Evolutionary conservation across 2,329 filamentous ascomycete genomes (phyloP).

Genomic region (Cladophialophora bantiana): DNA sequence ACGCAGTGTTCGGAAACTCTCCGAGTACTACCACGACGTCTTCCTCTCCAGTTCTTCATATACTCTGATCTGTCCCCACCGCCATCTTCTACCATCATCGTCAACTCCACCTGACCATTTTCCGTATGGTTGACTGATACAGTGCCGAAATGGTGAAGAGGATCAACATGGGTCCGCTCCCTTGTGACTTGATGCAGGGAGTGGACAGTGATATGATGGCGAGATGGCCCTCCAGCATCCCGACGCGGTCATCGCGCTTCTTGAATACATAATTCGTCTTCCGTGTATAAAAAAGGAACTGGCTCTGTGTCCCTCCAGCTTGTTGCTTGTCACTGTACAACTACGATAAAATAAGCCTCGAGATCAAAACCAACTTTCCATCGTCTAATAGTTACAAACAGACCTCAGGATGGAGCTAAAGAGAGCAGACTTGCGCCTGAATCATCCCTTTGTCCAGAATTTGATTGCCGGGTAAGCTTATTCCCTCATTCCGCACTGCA

Average conservation of each 20-base stretch:
- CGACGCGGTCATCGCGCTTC: neutral
- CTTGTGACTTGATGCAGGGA: conserved; percentile 3
- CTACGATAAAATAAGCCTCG: neutral
- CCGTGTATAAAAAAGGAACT: neutral
- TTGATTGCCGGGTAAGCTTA: conserved; percentile 24
- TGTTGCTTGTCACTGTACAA: neutral
- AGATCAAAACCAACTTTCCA: neutral
- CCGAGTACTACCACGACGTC: neutral
- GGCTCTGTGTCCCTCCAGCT: neutral
- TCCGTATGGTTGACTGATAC: conserved; percentile 12
- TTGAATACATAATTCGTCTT: neutral
- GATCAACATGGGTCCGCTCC: conserved; percentile 6
- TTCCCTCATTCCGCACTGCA: neutral
- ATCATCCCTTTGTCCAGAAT: conserved; percentile 35
- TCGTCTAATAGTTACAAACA: neutral
- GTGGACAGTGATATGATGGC: neutral
- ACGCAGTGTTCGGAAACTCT: neutral
- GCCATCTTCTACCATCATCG: neutral
- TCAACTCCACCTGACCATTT: neutral
- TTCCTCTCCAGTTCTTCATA: neutral
- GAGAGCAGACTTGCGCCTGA: conserved; percentile 29
- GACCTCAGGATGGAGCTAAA: conserved; percentile 7
- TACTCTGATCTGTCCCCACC: neutral
- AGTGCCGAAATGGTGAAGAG: conserved; percentile 8
- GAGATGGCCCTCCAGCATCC: neutral